phyloP scores from a whole-genome alignment of 78 protist species.

The Dictyostelium purpureum region DNA sequence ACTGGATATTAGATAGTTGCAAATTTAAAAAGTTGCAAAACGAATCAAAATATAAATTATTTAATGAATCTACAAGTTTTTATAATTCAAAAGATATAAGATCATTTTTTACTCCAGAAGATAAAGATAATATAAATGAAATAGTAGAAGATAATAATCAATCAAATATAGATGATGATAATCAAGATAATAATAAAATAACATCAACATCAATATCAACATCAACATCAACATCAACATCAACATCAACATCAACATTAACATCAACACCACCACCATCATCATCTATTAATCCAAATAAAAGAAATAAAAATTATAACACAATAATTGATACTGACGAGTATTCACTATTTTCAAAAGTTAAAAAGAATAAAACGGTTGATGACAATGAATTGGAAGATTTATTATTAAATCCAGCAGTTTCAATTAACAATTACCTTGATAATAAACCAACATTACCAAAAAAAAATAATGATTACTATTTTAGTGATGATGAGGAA shows the following conservation, averaged over 20 bases:
- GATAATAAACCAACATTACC: too few relatives aligned
- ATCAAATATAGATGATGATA: neutral
- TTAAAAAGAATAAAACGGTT: neutral
- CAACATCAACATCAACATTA: neutral
- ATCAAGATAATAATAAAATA: neutral
- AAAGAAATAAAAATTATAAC: neutral
- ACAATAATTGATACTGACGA: neutral
- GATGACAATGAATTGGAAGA: conserved; percentile 7
- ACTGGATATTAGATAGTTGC: conserved; percentile 62
- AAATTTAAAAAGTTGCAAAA: neutral
- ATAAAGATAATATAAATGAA: neutral
- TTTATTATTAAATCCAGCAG: neutral
- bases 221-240: neutral
- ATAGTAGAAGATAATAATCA: neutral
- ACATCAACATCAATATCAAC: too few relatives aligned
- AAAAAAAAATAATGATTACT: too few relatives aligned
- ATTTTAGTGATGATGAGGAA: too few relatives aligned
- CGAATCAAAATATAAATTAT: conserved; percentile 3
- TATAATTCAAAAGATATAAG: conserved; percentile 5
- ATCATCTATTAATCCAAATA: neutral
- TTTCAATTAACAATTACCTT: neutral
- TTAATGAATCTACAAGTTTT: conserved; percentile 13
- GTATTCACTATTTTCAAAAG: neutral
- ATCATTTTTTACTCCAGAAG: neutral
- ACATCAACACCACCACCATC: neutral